Evolutionary conservation across 2,329 filamentous ascomycete species (phyloP), one percentile per base, ranked within the genome.

Genomic region (Fusarium devonianum): DNA sequence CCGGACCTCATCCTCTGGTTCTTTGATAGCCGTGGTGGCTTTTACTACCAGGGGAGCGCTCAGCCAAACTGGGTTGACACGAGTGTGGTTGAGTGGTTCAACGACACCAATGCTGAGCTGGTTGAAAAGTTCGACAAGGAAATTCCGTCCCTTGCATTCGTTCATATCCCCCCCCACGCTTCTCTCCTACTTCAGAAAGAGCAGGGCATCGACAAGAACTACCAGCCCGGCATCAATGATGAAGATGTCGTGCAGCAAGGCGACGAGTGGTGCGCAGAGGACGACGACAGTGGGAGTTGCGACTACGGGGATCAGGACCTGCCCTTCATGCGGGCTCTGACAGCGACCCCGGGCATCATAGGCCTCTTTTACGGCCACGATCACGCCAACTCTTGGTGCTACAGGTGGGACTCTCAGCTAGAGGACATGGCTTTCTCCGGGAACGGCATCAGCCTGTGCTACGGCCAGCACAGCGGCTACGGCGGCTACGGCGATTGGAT

Each of bases 401-500:
- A 73, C 47, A 76, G 73, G 46, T 81, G 77, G 78, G 68, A 78
- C 21, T 66, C 73, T 1, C 57, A 66, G 3, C 71, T 72, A 4
- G 74, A 85, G 29, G 85, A 88, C 47, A 70, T 73, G 66, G 58
- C 60, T 0, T 57, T 73, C 3, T 19, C 57, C 0, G 79, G 77
- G 0, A 77, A 75, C 41, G 77, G 76, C 1, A 65, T 75, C 32
- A 74, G 77, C 43, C 57, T 81, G 6, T 81, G 78, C 60, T 88
- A 86, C 63, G 84, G 84, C 2, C 82, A 87, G 58, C 86, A 87
- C 56, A 80, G 83, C 0, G 87, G 87, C 1, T 89, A 89, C 47
- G 87, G 86, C 1, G 87, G 87, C 0, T 89, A 90, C 56, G 84
- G 85, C 0, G 74, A 75, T 37, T 88, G 81, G 81, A 79, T 79